These are phyloP conservation scores for Pseudonectria buxi DNA, from an alignment of 2,329 filamentous ascomycete genomes.

Conservation along the genomic window DNA sequence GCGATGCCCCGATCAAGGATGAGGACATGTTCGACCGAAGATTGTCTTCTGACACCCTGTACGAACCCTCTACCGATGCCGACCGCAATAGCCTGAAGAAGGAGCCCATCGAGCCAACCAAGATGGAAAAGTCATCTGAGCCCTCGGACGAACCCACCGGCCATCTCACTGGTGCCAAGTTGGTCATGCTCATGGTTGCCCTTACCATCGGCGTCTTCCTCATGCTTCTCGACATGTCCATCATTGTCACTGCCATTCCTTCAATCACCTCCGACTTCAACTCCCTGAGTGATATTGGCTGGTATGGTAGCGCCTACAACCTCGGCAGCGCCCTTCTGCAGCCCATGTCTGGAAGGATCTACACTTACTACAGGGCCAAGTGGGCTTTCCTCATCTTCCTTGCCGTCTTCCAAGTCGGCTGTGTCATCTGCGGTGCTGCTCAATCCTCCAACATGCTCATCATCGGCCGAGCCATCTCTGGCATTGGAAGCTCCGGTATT, in stretches of 20 bases:
- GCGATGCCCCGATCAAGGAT: too few species aligned
- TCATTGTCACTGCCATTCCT: conserved; percentile 45
- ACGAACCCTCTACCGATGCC: neutral
- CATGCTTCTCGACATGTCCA: conserved; percentile 45
- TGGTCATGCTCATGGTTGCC: conserved; percentile 28
- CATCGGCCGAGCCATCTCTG: conserved; percentile 42
- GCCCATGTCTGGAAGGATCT: conserved; percentile 46
- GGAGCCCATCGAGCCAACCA: neutral
- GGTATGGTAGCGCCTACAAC: conserved; percentile 47
- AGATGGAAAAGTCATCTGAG: conserved; percentile 3
- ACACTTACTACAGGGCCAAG: conserved; percentile 28
- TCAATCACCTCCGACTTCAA: conserved; percentile 45
- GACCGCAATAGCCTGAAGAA: neutral
- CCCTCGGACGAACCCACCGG: conserved; percentile 7
- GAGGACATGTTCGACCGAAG: too few species aligned
- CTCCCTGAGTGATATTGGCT: conserved; percentile 46
- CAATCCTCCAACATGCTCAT: conserved; percentile 41
- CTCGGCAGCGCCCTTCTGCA: conserved; percentile 44
- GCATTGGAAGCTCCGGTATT: conserved; percentile 39
- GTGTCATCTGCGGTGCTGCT: conserved; percentile 40
- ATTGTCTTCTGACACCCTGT: too few species aligned
- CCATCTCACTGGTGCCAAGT: conserved; percentile 23
- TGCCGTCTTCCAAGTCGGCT: conserved; percentile 33
- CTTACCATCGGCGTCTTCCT: conserved; percentile 39
- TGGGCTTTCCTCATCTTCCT: conserved; percentile 24